Evolutionary conservation across 208 protist genomes (phyloP), one percentile per base, ranked within the genome.

Genomic region (Zelonia costaricensis): DNA sequence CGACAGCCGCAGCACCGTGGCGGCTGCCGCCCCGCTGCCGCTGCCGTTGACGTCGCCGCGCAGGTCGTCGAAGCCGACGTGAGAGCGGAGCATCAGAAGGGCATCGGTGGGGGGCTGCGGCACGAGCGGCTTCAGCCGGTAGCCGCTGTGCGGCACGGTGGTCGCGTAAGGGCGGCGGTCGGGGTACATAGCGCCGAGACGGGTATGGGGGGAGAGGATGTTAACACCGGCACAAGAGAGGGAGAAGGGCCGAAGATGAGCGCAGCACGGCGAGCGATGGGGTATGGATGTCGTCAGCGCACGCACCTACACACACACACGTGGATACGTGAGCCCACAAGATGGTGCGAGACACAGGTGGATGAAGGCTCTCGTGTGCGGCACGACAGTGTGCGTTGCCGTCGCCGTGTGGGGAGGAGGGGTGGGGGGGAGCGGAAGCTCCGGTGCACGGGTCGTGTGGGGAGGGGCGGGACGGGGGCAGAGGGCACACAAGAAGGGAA

Each of bases 121-220:
- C 4, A 42, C 33, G 23, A 74, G 44, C 15, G 82, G 80, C 73
- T 80, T 89, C 4, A 74, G 69, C 12, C 79, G 59, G 75, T 92
- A 92, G 10, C 86, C 86, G 44, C 62, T 75, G 61, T 88, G 75
- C 10, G 78, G 54, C 39, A 88, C 63, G 22, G 71, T 57, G 45
- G 74, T 90, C 42, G 83, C 73, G 52, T 90, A 93, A 0, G 86
- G 86, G 2, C 83, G 82, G 15, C 86, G 74, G 18, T 86, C 81
- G 6, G 86, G 83, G 73, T 90, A 90, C 67, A 66, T 74, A 36
- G 12, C 16, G 31, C 28, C n/a, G n/a, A n/a, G n/a, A n/a, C n/a
- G n/a, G n/a, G n/a, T n/a, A n/a, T n/a, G 16, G 20, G 25, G 27
- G 23, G n/a, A 13, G 45, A 5, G 12, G 28, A 36, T 25, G 7